Base-by-base conservation (phyloP, 345 rosid species). In the Heritiera littoralis region DNA sequence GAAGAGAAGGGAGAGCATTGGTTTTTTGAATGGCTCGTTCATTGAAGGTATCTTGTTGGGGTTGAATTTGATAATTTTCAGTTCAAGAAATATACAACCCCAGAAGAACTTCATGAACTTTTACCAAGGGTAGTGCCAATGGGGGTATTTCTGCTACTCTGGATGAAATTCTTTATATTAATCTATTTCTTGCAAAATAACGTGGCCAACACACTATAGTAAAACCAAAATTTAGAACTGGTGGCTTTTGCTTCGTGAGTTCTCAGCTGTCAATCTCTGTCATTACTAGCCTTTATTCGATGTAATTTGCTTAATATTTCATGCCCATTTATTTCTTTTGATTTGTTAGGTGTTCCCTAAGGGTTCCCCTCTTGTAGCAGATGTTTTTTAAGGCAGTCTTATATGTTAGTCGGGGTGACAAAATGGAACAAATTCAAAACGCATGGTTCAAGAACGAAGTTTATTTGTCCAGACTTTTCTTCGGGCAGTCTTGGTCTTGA, bases 301-400 rank as follows among this genome's bases (percentile, higher is more conserved):
- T 30, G n/a, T 61, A 6, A 60, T 60, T 30, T 61, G 18, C 41
- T 61, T 28, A 61, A 28, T 30, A 3, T 61, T 30, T 61, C 51
- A 45, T 45, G 18, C 32, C 46, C 35, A 68, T 46, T 68, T 46
- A 9, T 68, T 68, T 68, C 12, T 69, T 20, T n/a, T 6, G 9
- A n/a, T 68, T 49, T 5, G 64, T 5, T 5, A 87, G 90, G 90
- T 78, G 63, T 89, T 89, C 51, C 92, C 89, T 0, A 79, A 72
- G 6, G 82, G 86, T 9, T 89, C 90, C 20, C 87, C 88, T 56
- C 66, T 89, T 9, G 89, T 79, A 2, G 71, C 81, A 0, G 89
- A 89, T 68, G 61, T 89, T 89, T n/a, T 89, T 89, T 10, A 85
- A 84, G 72, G 90, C 88, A 1, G 79, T 87, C 6, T 79, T 89